phyloP scores from a whole-genome alignment of 1,284 basidiomycete genomes.

The Cutaneotrichosporon sp. region DNA sequence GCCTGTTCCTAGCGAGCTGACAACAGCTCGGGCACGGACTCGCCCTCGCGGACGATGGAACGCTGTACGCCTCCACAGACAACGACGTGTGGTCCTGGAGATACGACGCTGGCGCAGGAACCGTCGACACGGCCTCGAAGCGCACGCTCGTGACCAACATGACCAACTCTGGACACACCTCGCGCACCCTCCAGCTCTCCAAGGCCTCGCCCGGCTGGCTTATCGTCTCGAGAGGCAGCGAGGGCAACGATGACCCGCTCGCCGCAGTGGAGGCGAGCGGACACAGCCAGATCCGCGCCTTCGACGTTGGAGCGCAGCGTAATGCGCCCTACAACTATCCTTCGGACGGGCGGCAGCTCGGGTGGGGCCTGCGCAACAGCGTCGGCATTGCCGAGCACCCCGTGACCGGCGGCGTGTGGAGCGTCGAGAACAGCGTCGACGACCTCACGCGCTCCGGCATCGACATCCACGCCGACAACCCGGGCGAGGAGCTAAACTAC shows the following conservation, averaged over 20 bases:
- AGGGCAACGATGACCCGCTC: slow-evolving; percentile 13
- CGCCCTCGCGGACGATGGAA: slow-evolving; percentile 8
- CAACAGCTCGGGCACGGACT: slow-evolving; percentile 20
- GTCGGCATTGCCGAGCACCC: slow-evolving; percentile 21
- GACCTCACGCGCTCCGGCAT: slow-evolving; percentile 6
- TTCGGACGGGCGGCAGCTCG: slow-evolving; percentile 3
- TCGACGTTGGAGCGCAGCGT: neutral
- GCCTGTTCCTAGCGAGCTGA: neutral
- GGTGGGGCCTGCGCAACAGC: slow-evolving; percentile 22
- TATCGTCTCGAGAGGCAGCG: slow-evolving; percentile 19
- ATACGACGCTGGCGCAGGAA: slow-evolving; percentile 7
- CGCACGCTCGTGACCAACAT: slow-evolving; percentile 13
- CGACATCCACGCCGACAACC: slow-evolving; percentile 22
- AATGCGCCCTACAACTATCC: slow-evolving; percentile 2
- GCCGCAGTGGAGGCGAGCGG: slow-evolving; percentile 6
- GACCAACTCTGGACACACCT: slow-evolving; percentile 13
- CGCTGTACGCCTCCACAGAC: slow-evolving; percentile 13
- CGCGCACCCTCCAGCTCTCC: slow-evolving; percentile 14
- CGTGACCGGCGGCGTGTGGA: slow-evolving; percentile 10
- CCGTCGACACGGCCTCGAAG: neutral
- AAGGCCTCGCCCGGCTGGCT: slow-evolving; percentile 3
- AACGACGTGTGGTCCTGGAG: slow-evolving; percentile 13
- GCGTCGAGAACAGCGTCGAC: slow-evolving; percentile 23
- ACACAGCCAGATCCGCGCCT: slow-evolving; percentile 20
- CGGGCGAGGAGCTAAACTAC: slow-evolving; percentile 23